Evolutionary conservation across 129 eudicot species (phyloP), one percentile per base, ranked within the genome.

Genomic region (Flaveria linearis): DNA sequence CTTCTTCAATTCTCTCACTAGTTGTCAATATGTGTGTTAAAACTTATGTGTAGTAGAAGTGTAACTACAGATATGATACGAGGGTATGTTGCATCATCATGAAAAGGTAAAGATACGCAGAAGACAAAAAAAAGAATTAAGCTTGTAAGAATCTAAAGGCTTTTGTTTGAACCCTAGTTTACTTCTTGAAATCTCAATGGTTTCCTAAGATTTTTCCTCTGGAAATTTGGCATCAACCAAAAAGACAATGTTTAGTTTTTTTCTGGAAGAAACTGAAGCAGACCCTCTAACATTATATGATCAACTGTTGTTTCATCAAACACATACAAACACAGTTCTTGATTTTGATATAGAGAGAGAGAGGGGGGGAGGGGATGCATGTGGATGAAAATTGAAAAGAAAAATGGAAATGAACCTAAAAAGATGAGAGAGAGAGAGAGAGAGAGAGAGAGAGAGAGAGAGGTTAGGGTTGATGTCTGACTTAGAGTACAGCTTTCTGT

Each of bases 151-250:
- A 64, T 65, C 73, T 75, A 62, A 56, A 22, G 52, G 69, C 51
- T 71, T 75, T 88, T 88, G 86, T 85, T 88, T 88, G 91, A 87
- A 87, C 81, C 81, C 80, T 74, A 66, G 51, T 11, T 71, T 16
- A 33, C 22, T 58, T 58, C 4, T 77, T 52, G 58, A 80, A 83
- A 68, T 57, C 74, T 69, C 65, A 81, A 81, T 73, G 68, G 61
- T 71, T 78, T 56, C 30, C 28, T 62, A 61, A 77, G 68, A 77
- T 76, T 77, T 85, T 71, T 84, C 77, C 82, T 74, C 58, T 36
- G 50, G 12, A 46, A 51, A 68, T 88, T 90, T 88, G 96, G 93
- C 88, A 62, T 65, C 88, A 91, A 79, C 88, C 90, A 71, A 88
- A 57, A 71, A 83, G 90, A 88, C 94, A 91, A 88, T 76, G 74